These are phyloP conservation scores for Lactarius pseudohatsudake DNA, from an alignment of 768 basidiomycete genomes.

Conservation along the genomic window DNA sequence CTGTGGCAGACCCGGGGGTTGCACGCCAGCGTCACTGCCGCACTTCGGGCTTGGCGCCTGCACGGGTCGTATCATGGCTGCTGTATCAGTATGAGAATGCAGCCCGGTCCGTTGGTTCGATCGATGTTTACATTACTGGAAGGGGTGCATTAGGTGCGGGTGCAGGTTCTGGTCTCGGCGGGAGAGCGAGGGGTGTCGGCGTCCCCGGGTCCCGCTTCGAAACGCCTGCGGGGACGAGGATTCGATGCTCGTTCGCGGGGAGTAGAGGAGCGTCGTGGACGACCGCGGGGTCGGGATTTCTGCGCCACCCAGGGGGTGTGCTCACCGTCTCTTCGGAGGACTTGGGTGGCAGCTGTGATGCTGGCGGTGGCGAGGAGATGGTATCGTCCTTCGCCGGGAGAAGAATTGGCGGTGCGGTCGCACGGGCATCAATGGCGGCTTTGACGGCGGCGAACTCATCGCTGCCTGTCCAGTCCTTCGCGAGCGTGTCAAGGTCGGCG, in stretches of 20 bases:
- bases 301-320: slow-evolving; percentile 29
- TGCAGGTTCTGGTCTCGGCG: neutral
- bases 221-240: slow-evolving; percentile 24
- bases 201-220: slow-evolving; percentile 27
- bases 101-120: neutral
- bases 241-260: slow-evolving; percentile 25
- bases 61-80: neutral
- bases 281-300: slow-evolving; percentile 27
- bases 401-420: slow-evolving; percentile 11
- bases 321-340: neutral
- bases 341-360: neutral
- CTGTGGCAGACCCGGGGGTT: no score
- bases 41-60: neutral
- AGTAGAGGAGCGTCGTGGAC: slow-evolving; percentile 26
- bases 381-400: slow-evolving; percentile 12
- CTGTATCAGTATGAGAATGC: neutral
- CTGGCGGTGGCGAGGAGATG: neutral
- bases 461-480: slow-evolving; percentile 30
- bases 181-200: slow-evolving; percentile 24
- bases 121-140: slow-evolving; percentile 16
- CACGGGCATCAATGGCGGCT: slow-evolving; percentile 22
- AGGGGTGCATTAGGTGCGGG: slow-evolving; percentile 5
- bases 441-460: slow-evolving; percentile 28
- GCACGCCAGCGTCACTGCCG: neutral
- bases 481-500: slow-evolving; percentile 26